Percentiles rank a stretch among this genome's conserved stretches.
Evolutionary conservation across 2,329 filamentous ascomycete genomes (phyloP).

Genomic region (Davidsoniella neocaledoniae): DNA sequence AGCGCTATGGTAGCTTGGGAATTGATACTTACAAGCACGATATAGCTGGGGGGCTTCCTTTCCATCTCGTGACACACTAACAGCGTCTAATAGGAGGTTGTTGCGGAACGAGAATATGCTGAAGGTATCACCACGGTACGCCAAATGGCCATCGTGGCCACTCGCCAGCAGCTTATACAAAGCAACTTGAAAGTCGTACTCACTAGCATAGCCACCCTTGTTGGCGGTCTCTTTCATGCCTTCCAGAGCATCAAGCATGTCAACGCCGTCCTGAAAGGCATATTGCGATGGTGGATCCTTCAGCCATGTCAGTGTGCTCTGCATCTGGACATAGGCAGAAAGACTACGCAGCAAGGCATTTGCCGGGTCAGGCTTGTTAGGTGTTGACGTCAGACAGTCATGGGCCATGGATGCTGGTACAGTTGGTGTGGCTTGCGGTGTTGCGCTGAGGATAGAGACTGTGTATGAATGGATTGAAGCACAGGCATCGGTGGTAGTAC

Average conservation of each 20-base stretch:
- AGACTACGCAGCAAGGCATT: slow-evolving; percentile 22
- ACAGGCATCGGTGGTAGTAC: neutral
- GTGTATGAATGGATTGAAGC: slow-evolving; percentile 3
- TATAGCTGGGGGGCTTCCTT: slow-evolving; percentile 39
- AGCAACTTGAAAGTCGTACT: slow-evolving; percentile 38
- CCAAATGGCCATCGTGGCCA: slow-evolving; percentile 50
- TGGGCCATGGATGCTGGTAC: slow-evolving; percentile 22
- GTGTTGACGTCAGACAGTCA: slow-evolving; percentile 24
- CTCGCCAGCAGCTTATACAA: slow-evolving; percentile 31
- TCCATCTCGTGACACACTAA: slow-evolving; percentile 46
- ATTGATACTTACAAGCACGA: slow-evolving; percentile 26
- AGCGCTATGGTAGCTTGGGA: neutral
- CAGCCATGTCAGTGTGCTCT: slow-evolving; percentile 30
- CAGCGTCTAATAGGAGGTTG: slow-evolving; percentile 23
- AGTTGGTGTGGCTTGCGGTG: slow-evolving; percentile 17
- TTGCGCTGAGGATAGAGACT: neutral
- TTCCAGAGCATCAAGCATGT: slow-evolving; percentile 30
- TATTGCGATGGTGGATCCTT: slow-evolving; percentile 36
- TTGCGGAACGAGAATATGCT: slow-evolving; percentile 31
- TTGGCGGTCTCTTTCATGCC: slow-evolving; percentile 27
- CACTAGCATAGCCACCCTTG: slow-evolving; percentile 28
- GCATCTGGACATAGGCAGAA: slow-evolving; percentile 29
- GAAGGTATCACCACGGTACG: slow-evolving; percentile 37
- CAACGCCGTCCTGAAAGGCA: slow-evolving; percentile 26
- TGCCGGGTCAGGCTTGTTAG: slow-evolving; percentile 22